phyloP scores from a whole-genome alignment of 2,329 filamentous ascomycete genomes.

The Pyricularia grisea region DNA sequence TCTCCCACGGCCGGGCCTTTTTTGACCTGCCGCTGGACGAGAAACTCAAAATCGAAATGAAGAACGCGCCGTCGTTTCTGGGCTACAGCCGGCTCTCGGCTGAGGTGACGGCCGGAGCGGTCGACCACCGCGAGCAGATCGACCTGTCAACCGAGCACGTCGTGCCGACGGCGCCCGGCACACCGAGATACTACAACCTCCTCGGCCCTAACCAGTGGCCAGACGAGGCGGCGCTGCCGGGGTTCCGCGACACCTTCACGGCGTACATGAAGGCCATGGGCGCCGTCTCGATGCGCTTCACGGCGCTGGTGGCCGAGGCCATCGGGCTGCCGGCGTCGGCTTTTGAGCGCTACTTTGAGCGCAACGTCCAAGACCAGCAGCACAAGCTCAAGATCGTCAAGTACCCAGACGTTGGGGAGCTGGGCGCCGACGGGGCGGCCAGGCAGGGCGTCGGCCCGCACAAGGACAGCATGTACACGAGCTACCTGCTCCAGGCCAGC shows the following conservation, averaged over 20 bases:
- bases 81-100: slow-evolving; percentile 58
- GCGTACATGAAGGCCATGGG: slow-evolving; percentile 74
- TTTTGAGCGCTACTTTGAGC: slow-evolving; percentile 72
- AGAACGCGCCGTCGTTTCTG: slow-evolving; percentile 62
- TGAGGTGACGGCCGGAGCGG: slow-evolving; percentile 62
- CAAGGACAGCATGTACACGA: slow-evolving; percentile 78
- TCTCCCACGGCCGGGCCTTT: slow-evolving; percentile 59
- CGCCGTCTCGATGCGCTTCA: slow-evolving; percentile 62
- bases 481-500: slow-evolving; percentile 72
- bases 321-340: slow-evolving; percentile 60
- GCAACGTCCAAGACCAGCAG: slow-evolving; percentile 48
- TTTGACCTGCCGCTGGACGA: slow-evolving; percentile 69
- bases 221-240: slow-evolving; percentile 47
- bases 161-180: slow-evolving; percentile 42
- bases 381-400: slow-evolving; percentile 88
- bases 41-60: slow-evolving; percentile 69
- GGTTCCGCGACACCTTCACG: slow-evolving; percentile 59
- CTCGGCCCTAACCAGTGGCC: slow-evolving; percentile 79
- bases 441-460: slow-evolving; percentile 60
- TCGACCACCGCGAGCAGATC: slow-evolving; percentile 79
- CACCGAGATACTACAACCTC: slow-evolving; percentile 66
- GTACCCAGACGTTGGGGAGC: slow-evolving; percentile 64
- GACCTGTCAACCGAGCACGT: slow-evolving; percentile 76
- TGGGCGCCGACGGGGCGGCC: slow-evolving; percentile 31
- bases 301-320: slow-evolving; percentile 74